Base-by-base conservation (phyloP, 306 rosid species). In the Hippophae rhamnoides region DNA sequence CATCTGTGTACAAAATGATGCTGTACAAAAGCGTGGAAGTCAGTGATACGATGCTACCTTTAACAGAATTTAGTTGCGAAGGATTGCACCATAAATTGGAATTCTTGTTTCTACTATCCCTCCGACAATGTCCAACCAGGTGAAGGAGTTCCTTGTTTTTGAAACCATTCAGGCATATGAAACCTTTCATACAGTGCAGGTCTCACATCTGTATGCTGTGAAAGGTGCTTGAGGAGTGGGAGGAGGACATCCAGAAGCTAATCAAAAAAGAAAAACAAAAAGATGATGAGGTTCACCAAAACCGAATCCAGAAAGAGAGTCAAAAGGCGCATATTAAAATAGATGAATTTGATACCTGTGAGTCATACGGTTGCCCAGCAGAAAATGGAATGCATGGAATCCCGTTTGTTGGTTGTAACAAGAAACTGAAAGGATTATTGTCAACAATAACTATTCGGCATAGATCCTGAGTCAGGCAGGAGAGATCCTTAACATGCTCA, bases 121-220 rank as follows among this genome's bases (percentile, higher is more conserved):
- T 62, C 52, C 44, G 40, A 61, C 57, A 44, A 64, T 31, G 57
- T 58, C 80, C 85, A 79, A 57, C 84, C 47, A 25, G 84, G 67
- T 69, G 86, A 62, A 44, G 94, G 97, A 71, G 88, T 80, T 69
- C 97, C 97, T 54, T 93, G 99, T 76, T 78, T 88, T 72, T 76
- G 97, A 83, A 88, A 93, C 99, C 99, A 93, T 71, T 93, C 99
- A 1, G 97, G 79, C 97, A 93, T 93, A 78, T 80, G 97, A 76
- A 93, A 93, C 80, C 70, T 84, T 26, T 88, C 90, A 58, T 86
- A 81, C 55, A 93, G 97, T 58, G 66, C 62, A 60, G 95, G 85
- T 45, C 99, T 81, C 68, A 93, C 90, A 10, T 93, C 99, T 65
- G 75, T 80, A 78, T 82, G 88, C 78, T 56, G 74, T 7, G 97